Evolutionary conservation across 2,329 filamentous ascomycete species (phyloP), one percentile per base, ranked within the genome.

Genomic region (Aspergillus fructus): DNA sequence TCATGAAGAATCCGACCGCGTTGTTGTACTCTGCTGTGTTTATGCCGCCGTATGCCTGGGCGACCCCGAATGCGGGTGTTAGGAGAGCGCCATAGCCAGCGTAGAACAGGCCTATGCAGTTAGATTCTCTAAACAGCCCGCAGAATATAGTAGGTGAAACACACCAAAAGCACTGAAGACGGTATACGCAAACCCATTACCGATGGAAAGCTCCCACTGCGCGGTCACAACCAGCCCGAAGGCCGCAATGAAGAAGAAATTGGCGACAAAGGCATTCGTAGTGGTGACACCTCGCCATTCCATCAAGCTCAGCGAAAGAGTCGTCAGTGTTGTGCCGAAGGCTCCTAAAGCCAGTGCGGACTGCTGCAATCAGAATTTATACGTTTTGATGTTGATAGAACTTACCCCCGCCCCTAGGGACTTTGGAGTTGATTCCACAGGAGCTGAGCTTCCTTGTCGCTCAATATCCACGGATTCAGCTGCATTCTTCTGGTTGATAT

Each of bases 311-410:
- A 83, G 68, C 0, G 81, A 83, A 1, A 85, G 68, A 0, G 81
- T 83, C 0, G 80, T 83, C 15, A 85, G 63, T 0, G 82, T 84
- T 2, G 81, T 84, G 0, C 79, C 77, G 60, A 85, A 84, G 3
- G 78, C 81, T 1, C 81, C 81, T 33, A 83, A 78, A 0, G 79
- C 79, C 1, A 83, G 67, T 0, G 79, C 43, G 12, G 43, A 46
- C 43, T 46, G 4, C 17, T 9, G 23, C 3, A 43, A 12, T 19
- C 41, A 43, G 41, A 1, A 9, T 15, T 30, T 6, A 17, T 13
- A 23, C 9, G 5, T 15, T 15, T 5, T 2, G 17, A 15, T 5
- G 2, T 27, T 12, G 43, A 8, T 27, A 13, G 2, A n/a, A 27
- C 43, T 27, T 46, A 46, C 43, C 13, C 43, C 43, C 0, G 43